Evolutionary conservation across 768 basidiomycete genomes (phyloP), one percentile per base, ranked within the genome.

Genomic region (Naganishia antarctica): DNA sequence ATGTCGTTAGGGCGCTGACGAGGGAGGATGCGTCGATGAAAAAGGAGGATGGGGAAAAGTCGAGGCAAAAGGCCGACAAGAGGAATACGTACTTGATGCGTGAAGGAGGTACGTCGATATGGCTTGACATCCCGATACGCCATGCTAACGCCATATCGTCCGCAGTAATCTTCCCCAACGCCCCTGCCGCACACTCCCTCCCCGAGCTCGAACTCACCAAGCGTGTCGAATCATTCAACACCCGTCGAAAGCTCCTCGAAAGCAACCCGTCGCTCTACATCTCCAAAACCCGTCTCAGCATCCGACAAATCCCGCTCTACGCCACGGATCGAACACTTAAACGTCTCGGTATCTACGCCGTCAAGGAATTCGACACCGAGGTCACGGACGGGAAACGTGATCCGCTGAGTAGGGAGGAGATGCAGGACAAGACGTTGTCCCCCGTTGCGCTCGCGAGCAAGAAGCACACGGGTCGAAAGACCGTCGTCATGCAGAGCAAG

Each of bases 241-340:
- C 90, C 0, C 88, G 96, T 15, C 83, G 87, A 44, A 80, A 84
- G 0, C 82, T 97, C 32, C 84, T 99, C 43, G 87, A 88, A 65
- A 87, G 87, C 13, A 98, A 98, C 76, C 94, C 96, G 0, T 89
- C 90, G 0, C 81, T 99, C 5, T 99, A 87, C 80, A 88, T 99
- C 71, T 97, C 93, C 28, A 88, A 86, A 73, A 97, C 91, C 0
- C 91, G 96, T 66, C 85, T 99, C 44, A 91, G 90, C 64, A 84
- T 99, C 66, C 90, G 96, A 3, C 91, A 96, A 71, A 83, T 99
- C 25, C 96, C 96, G 0, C 80, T 88, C 0, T 94, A 88, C 74
- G 92, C 86, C 15, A 89, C 89, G 0, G 94, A 99, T 73, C 87
- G 89, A 44, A 83, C 88, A 70, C 82, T 98, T 65, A 94, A 91